Evolutionary conservation across 352 stramenopile genomes (phyloP), one percentile per base, ranked within the genome.

Genomic region (Phytophthora ohioensis): DNA sequence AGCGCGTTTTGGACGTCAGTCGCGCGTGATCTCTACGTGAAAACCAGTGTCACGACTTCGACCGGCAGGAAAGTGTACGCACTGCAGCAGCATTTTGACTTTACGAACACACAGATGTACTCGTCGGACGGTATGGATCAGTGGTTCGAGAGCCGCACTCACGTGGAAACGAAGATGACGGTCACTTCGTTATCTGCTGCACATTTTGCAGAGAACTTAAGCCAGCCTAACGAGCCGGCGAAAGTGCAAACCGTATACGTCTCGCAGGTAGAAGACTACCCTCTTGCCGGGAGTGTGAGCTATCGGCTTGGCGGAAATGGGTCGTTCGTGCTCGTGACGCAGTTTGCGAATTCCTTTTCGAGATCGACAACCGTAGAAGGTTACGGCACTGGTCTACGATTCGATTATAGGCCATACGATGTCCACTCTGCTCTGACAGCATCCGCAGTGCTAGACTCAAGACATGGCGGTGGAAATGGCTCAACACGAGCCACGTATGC

Each of bases 21-120:
- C 8, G 59, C 32, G 11, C 83, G 83, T 12, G 52, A 82, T 48
- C 49, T 85, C 10, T 78, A 74, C 45, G 69, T 91, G 27, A 76
- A 77, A 49, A 81, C 76, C 32, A 77, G 73, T 36, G 81, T 92
- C 11, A 87, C 79, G 17, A 92, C 83, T 17, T 90, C 83, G 10
- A 76, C 80, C 6, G 83, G 83, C 32, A 79, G 76, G 11, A 79
- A 79, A 30, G 69, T 89, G 11, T 92, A 92, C 74, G 77, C 73
- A 9, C 62, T 91, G 17, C 56, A 73, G 35, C 82, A 91, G 57
- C 52, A 73, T 3, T 73, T 90, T 27, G 51, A 63, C 30, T 91
- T 83, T 39, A 64, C 69, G 15, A 93, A 91, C 57, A 74, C 53
- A 10, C 83, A 91, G 32, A 71, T 81, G 63, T 88, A 88, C 58